Percentiles rank a stretch among this genome's conserved stretches.
Evolutionary conservation across 2,329 filamentous ascomycete genomes (phyloP).

Genomic region (Leptodontidium sp.): DNA sequence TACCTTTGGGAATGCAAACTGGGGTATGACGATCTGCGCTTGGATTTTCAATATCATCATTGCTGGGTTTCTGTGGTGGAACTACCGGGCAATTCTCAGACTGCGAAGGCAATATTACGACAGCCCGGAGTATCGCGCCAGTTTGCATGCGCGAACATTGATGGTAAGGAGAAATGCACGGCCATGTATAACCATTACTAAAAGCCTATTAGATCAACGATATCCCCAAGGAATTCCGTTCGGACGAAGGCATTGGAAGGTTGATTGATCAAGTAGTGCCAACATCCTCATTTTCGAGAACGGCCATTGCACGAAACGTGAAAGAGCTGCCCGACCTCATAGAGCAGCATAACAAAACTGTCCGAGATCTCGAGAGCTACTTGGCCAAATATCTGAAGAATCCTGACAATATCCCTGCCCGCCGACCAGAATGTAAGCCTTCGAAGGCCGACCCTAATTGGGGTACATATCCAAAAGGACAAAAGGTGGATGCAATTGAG

Average conservation of each 20-base stretch:
- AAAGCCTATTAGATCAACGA: slow-evolving; percentile 72
- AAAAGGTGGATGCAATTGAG: slow-evolving; percentile 92
- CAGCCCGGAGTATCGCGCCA: slow-evolving; percentile 86
- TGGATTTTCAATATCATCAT: slow-evolving; percentile 79
- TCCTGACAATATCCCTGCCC: slow-evolving; percentile 78
- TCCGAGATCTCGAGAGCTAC: slow-evolving; percentile 82
- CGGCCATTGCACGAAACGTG: slow-evolving; percentile 88
- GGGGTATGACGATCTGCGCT: slow-evolving; percentile 66
- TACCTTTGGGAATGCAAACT: slow-evolving; percentile 61
- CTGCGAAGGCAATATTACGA: slow-evolving; percentile 84
- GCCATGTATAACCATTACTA: slow-evolving; percentile 29
- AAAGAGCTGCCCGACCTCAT: slow-evolving; percentile 89
- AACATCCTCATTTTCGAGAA: slow-evolving; percentile 79
- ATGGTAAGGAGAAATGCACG: slow-evolving; percentile 57
- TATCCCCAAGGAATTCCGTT: slow-evolving; percentile 77
- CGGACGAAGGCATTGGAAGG: slow-evolving; percentile 86
- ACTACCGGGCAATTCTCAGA: slow-evolving; percentile 77
- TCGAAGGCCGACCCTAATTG: slow-evolving; percentile 80
- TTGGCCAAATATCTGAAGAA: slow-evolving; percentile 92
- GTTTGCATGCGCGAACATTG: slow-evolving; percentile 77
- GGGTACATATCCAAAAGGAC: slow-evolving; percentile 67
- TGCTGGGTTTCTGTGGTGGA: slow-evolving; percentile 86
- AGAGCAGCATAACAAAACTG: slow-evolving; percentile 80
- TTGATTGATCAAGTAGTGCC: slow-evolving; percentile 84
- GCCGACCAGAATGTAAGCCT: slow-evolving; percentile 79